Evolutionary conservation across 257 asterid species (phyloP), one percentile per base, ranked within the genome.

Genomic region (Cordia subcordata): DNA sequence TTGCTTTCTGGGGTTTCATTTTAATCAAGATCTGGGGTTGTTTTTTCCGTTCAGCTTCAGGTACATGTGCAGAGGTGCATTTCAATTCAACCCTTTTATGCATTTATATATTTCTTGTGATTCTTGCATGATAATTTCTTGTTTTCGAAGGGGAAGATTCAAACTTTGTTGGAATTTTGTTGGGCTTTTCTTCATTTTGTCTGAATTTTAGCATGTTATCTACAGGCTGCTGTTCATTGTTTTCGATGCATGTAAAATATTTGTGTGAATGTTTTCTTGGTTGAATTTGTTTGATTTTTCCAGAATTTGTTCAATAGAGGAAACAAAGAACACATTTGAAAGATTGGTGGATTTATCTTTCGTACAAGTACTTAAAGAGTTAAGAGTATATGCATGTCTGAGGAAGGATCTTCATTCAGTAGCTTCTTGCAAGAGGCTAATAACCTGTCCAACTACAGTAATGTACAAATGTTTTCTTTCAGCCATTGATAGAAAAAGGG

Each of bases 21-120:
- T 58, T 56, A 58, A 59, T 70, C 89, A 76, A 82, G 95, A 86
- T 86, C 94, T 73, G 72, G 35, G 52, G 42, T 63, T 63, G 68
- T 53, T 74, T 61, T 64, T 66, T 62, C 23, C 61, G 66, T 71
- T 68, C 51, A 55, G 69, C 62, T 60, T 47, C 65, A 75, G 82
- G 75, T 68, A 65, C 61, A 61, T 51, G 51, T 54, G 57, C 58
- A 23, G 67, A 60, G 77, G 72, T 75, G 42, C 58, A 56, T 52
- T 44, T 54, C 22, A 53, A 62, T 61, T 49, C 68, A 53, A 63
- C 39, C 3, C 57, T 44, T n/a, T 4, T 53, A 44, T 54, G 55
- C 18, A 10, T 52, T 62, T 51, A 42, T 19, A 9, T 13, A 12
- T 23, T 52, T 39, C 17, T 49, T 40, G 22, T 62, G 13, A 33